Conservation (phyloP, 495 filamentous ascomycete species). For the Friedmanniomyces simplex region DNA sequence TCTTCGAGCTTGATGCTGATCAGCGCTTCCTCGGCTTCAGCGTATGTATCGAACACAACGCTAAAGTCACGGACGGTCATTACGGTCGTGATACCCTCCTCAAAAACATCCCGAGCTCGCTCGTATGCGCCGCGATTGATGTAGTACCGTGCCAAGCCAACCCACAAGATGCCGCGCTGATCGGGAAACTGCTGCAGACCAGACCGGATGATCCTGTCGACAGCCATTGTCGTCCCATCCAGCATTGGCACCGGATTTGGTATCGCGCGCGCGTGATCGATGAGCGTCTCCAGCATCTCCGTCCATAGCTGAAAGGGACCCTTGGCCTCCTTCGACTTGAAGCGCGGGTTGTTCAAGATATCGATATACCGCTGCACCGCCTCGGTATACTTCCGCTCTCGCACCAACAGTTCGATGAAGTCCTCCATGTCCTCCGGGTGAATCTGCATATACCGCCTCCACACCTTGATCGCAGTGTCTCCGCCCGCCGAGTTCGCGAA, state of each 20-base stretch:
- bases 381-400: conserved; percentile 78
- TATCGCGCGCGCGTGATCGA: conserved; percentile 78
- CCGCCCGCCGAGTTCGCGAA: conserved; percentile 93
- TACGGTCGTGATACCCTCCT: conserved; percentile 94
- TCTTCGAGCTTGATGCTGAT: conserved; percentile 85
- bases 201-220: conserved; percentile 87
- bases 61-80: conserved; percentile 99
- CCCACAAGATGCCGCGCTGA: conserved; percentile 95
- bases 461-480: conserved; percentile 83
- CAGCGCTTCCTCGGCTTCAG: conserved; percentile 94
- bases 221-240: conserved; percentile 61
- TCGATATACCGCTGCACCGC: conserved; percentile 90
- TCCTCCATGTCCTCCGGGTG: conserved; percentile 95
- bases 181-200: conserved; percentile 89
- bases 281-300: conserved; percentile 95
- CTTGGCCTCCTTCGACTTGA: conserved; percentile 86
- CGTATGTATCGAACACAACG: conserved; percentile 89
- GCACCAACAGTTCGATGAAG: conserved; percentile 77
- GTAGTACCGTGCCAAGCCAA: conserved; percentile 92
- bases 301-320: conserved; percentile 96
- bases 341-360: conserved; percentile 82
- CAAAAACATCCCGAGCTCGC: conserved; percentile 81
- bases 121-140: conserved; percentile 89
- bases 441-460: conserved; percentile 94
- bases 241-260: conserved; percentile 32